A percentile compares a stretch with the other conserved stretches of the same genome.
These are phyloP conservation scores for Podospora anserina DNA, from an alignment of 495 filamentous ascomycete genomes.

Conservation along the genomic window DNA sequence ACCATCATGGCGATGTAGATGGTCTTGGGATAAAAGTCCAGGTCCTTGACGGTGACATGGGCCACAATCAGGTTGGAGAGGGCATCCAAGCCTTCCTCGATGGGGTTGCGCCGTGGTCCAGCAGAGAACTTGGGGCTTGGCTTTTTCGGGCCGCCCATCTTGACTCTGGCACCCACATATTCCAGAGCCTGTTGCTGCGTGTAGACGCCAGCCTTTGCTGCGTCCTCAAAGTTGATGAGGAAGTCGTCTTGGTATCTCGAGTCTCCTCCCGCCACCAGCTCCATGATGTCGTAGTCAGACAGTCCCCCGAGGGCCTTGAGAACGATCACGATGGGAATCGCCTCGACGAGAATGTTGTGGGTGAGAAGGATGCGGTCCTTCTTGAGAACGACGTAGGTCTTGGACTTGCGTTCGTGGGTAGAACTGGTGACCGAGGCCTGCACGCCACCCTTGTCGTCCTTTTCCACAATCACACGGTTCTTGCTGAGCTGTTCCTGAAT, in stretches of 20 bases:
- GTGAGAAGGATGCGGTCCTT: constrained; percentile 85
- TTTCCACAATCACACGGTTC: constrained; percentile 96
- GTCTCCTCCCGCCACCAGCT: constrained; percentile 81
- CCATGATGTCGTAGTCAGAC: constrained; percentile 88
- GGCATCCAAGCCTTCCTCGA: constrained; percentile 86
- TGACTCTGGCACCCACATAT: constrained; percentile 79
- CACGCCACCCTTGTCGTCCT: constrained; percentile 81
- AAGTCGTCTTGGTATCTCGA: constrained; percentile 89
- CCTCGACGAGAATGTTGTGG: constrained; percentile 89
- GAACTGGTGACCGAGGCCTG: constrained; percentile 97
- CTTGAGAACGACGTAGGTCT: constrained; percentile 89
- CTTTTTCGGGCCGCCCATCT: constrained; percentile 66
- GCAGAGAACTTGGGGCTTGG: constrained; percentile 33
- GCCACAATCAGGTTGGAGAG: constrained; percentile 87
- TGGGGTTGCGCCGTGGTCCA: constrained; percentile 59
- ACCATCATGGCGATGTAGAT: constrained; percentile 96
- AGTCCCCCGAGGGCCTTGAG: constrained; percentile 92
- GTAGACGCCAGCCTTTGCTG: constrained; percentile 70
- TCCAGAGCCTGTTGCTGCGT: constrained; percentile 95
- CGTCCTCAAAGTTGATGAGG: constrained; percentile 89
- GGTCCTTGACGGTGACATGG: constrained; percentile 81
- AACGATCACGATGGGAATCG: constrained; percentile 86
- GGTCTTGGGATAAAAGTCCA: constrained; percentile 93
- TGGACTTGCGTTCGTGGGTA: constrained; percentile 94
- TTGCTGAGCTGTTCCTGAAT: constrained; percentile 98